A percentile compares a stretch with the other conserved stretches of the same genome.
These are phyloP conservation scores for Kodamaea fukazawae DNA, from an alignment of 805 yeast genomes.

Conservation along the genomic window DNA sequence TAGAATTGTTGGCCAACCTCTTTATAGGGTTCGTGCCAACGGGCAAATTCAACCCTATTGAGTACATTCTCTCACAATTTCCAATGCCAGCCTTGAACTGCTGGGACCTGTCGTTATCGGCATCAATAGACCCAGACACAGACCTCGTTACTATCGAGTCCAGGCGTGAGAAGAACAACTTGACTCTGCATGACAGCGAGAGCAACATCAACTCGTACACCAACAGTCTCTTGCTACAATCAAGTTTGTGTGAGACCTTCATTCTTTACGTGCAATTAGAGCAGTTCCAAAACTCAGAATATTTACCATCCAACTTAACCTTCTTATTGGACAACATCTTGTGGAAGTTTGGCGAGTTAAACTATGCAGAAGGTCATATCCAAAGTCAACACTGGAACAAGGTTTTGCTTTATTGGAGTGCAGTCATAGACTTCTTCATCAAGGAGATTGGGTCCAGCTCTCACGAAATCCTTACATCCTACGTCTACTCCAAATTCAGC, in stretches of 20 bases:
- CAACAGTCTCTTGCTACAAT: slow-evolving; percentile 23
- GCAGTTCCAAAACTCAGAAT: slow-evolving; percentile 39
- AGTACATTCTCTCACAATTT: slow-evolving; percentile 32
- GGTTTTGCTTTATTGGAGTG: slow-evolving; percentile 27
- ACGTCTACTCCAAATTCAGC: slow-evolving; percentile 29
- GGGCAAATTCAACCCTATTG: slow-evolving; percentile 34
- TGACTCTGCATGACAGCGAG: slow-evolving; percentile 26
- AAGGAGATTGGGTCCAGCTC: slow-evolving; percentile 36
- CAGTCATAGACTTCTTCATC: slow-evolving; percentile 28
- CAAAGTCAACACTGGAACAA: slow-evolving; percentile 34
- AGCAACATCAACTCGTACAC: slow-evolving; percentile 20
- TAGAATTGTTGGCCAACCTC: slow-evolving; percentile 33
- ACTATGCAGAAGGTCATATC: slow-evolving; percentile 22
- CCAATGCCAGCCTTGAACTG: slow-evolving; percentile 29
- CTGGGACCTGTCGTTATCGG: slow-evolving; percentile 27
- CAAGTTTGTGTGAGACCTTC: slow-evolving; percentile 32
- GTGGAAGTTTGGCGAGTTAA: slow-evolving; percentile 26
- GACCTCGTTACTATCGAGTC: slow-evolving; percentile 16
- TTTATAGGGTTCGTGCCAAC: slow-evolving; percentile 38
- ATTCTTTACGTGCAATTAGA: slow-evolving; percentile 39
- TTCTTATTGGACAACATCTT: slow-evolving; percentile 30
- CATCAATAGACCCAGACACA: slow-evolving; percentile 18
- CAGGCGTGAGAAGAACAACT: slow-evolving; percentile 21
- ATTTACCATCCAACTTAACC: slow-evolving; percentile 25
- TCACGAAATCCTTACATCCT: slow-evolving; percentile 36